Evolutionary conservation across 2,329 filamentous ascomycete species (phyloP).

Genomic region (Talaromyces islandicus): DNA sequence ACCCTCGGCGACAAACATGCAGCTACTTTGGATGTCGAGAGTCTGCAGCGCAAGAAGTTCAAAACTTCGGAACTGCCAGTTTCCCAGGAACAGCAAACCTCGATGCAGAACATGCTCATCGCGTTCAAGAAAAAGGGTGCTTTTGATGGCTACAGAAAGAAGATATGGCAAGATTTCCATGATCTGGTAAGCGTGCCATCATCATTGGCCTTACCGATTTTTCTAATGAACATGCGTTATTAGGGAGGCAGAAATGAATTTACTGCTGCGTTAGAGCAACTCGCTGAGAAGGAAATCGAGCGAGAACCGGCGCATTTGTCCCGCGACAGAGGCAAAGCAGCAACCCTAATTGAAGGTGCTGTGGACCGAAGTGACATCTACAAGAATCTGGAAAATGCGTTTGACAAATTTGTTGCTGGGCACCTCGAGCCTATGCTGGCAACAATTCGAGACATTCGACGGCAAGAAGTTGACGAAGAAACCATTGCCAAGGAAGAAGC

Average conservation of each 20-base stretch:
- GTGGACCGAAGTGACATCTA: slow-evolving; percentile 60
- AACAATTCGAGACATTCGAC: slow-evolving; percentile 52
- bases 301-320: slow-evolving; percentile 56
- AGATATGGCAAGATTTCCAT: slow-evolving; percentile 54
- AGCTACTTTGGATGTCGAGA: slow-evolving; percentile 24
- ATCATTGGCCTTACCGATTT: background rate
- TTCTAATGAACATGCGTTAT: background rate
- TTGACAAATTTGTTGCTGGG: slow-evolving; percentile 50
- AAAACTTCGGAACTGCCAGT: slow-evolving; percentile 58
- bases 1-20: slow-evolving; percentile 20
- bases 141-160: slow-evolving; percentile 57
- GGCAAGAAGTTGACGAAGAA: slow-evolving; percentile 54
- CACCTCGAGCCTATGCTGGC: slow-evolving; percentile 50
- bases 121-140: slow-evolving; percentile 63
- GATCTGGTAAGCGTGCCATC: slow-evolving; percentile 41
- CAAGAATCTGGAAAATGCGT: slow-evolving; percentile 49
- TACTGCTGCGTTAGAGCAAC: slow-evolving; percentile 46
- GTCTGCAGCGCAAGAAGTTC: slow-evolving; percentile 42
- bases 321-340: slow-evolving; percentile 56
- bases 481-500: slow-evolving; percentile 48
- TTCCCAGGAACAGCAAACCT: slow-evolving; percentile 50
- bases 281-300: slow-evolving; percentile 57
- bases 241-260: slow-evolving; percentile 51
- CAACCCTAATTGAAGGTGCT: slow-evolving; percentile 58
- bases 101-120: slow-evolving; percentile 56